Base-by-base conservation (phyloP, 2,329 filamentous ascomycete genomes). In the Neodidymelliopsis sp. region DNA sequence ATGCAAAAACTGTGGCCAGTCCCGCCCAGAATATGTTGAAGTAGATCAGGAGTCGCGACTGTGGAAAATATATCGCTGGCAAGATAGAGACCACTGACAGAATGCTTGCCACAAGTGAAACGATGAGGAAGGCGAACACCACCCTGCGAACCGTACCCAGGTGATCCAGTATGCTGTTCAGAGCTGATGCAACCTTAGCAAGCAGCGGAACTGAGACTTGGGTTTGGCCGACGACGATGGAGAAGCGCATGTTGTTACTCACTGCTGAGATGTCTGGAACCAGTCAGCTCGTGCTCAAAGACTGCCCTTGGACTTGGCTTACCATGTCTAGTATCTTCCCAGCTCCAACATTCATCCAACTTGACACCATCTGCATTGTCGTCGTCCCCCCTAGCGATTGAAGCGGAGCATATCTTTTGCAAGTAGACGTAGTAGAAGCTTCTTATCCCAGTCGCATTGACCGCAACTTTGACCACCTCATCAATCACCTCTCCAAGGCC, bases 1-100 rank as follows among this genome's bases (percentile, higher is more conserved):
- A 53, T 3, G 44, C 34, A 20, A 48, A 54, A 0, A 38, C 12
- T 8, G 41, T 40, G 2, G 55, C 57, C 1, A 66, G 47, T 1
- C 13, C n/a, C 1, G 59, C 19, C 35, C 52, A 60, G 20, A 55
- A 41, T 2, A 65, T 35, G 23, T 57, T 60, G 31, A 48, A 29
- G 43, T 64, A 62, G 20, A 66, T 30, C 6, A 67, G 56, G 8
- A 67, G 39, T 5, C 51, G 53, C 6, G 63, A 62, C 3, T 49
- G 37, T 3, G 61, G 52, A 13, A 63, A 64, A 27, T 60, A 49
- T n/a, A 63, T 51, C 2, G 59, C 60, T 2, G 54, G 57, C 9
- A 64, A 9, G 1, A 54, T 28, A 5, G 52, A 47, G 0, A 67
- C 16, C 2, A 39, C 23, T 2, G 57, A 53, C 0, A 65, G 13